Evolutionary conservation across 192 early-diverging fungal species (phyloP).

Genomic region (Oehlia diaphana): DNA sequence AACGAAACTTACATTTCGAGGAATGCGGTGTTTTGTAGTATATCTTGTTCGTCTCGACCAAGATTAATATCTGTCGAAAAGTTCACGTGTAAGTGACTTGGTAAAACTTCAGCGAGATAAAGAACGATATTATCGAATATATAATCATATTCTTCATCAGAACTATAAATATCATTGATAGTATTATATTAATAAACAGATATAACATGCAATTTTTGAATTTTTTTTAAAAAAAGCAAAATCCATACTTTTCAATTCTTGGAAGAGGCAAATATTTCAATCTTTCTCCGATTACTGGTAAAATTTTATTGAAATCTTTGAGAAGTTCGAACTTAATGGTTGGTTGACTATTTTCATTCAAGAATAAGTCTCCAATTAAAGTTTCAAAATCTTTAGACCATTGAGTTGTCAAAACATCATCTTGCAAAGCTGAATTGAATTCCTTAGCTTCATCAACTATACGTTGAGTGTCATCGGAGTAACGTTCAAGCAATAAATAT

Average conservation of each 20-base stretch:
- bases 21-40: slow-evolving; percentile 26
- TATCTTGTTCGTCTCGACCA: slow-evolving; percentile 24
- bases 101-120: slow-evolving; percentile 36
- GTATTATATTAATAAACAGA: no score
- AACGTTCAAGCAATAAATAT: slow-evolving; percentile 33
- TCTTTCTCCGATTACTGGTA: slow-evolving; percentile 46
- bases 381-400: slow-evolving; percentile 37
- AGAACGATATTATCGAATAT: slow-evolving; percentile 44
- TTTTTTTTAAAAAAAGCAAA: not conserved
- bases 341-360: slow-evolving; percentile 49
- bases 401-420: slow-evolving; percentile 39
- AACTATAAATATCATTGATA: not conserved
- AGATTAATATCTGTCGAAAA: slow-evolving; percentile 37
- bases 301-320: slow-evolving; percentile 44
- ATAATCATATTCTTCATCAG: slow-evolving; percentile 37
- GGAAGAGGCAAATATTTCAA: slow-evolving; percentile 53
- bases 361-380: slow-evolving; percentile 47
- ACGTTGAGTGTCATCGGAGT: slow-evolving; percentile 34
- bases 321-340: slow-evolving; percentile 54
- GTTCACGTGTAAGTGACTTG: slow-evolving; percentile 33
- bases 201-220: no score
- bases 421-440: slow-evolving; percentile 38
- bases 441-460: slow-evolving; percentile 33
- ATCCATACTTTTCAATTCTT: slow-evolving; percentile 42
- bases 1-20: slow-evolving; percentile 17